Base-by-base conservation (phyloP, 305 asterid species). In the Salvia sclarea region DNA sequence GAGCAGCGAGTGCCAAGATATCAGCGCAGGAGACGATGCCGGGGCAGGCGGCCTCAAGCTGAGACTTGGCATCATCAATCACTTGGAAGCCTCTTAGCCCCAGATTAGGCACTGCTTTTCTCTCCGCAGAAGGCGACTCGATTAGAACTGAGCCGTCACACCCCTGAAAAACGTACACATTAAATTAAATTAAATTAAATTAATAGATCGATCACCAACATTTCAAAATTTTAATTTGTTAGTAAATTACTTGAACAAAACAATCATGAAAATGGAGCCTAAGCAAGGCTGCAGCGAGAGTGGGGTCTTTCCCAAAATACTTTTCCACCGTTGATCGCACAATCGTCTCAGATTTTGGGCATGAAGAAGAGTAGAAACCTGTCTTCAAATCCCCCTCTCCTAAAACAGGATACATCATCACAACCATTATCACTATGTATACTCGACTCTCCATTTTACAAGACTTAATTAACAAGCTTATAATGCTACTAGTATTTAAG, bases 231-330 rank as follows among this genome's bases (percentile, higher is more conserved):
- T n/a, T n/a, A n/a, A 1, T 1, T 0, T 14, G 6, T 35, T 12
- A 4, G 17, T 48, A 68, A 84, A 2, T 17, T 54, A 55, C 89
- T 84, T 72, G 88, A 75, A 89, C 92, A 68, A 89, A 89, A 68
- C 96, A 89, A 54, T 89, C 95, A 48, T 89, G 96, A 53, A 89
- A 89, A 82, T 86, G 93, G 74, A 89, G 87, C 80, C 96, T 78
- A 21, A 89, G 89, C 78, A 89, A 67, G n/a, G 67, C 95, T 12
- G 96, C 85, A 41, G 92, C 91, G 10, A 84, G 37, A 0, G 89
- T 82, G 3, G 83, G 75, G 61, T 87, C 87, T 28, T 79, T 61
- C 20, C 76, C 67, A 53, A 73, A 47, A 66, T 81, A 75, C 13
- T 83, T 53, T 78, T 81, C 75, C 17, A 89, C 92, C 3, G 95